Conservation (phyloP, 495 filamentous ascomycete species). For the Penicillium bialowiezense region DNA sequence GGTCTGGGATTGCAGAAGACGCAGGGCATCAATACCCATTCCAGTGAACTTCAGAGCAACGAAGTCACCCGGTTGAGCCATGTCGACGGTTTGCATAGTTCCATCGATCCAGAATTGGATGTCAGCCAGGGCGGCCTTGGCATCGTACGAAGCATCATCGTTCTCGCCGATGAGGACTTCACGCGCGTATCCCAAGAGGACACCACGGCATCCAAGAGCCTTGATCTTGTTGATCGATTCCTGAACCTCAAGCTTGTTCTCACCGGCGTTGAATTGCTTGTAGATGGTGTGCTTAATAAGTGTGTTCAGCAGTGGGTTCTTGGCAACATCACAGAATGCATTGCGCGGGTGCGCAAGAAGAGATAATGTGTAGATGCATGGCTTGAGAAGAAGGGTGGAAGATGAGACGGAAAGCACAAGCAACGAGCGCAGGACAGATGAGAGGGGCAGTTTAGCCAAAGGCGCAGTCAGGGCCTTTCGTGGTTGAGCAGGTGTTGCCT, state of each 20-base stretch:
- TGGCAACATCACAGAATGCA: slow-evolving; percentile 44
- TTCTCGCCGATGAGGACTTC: slow-evolving; percentile 43
- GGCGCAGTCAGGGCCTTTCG: slow-evolving; percentile 41
- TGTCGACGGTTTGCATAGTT: slow-evolving; percentile 70
- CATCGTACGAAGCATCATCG: slow-evolving; percentile 29
- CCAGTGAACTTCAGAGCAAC: slow-evolving; percentile 92
- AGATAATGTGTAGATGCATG: slow-evolving; percentile 66
- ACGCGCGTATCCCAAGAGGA: slow-evolving; percentile 48
- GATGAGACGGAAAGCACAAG: slow-evolving; percentile 78
- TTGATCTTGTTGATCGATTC: slow-evolving; percentile 43
- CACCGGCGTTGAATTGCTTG: slow-evolving; percentile 51
- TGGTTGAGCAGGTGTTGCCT: slow-evolving; percentile 9
- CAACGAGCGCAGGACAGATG: slow-evolving; percentile 72
- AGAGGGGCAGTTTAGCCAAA: slow-evolving; percentile 70
- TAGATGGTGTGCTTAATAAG: slow-evolving; percentile 49
- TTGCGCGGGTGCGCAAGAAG: slow-evolving; percentile 67
- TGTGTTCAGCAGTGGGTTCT: slow-evolving; percentile 43
- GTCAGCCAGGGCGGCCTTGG: slow-evolving; percentile 49
- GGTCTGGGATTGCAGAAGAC: slow-evolving; percentile 54
- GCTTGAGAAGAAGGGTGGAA: slow-evolving; percentile 66
- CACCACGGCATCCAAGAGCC: slow-evolving; percentile 42
- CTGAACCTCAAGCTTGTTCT: slow-evolving; percentile 46
- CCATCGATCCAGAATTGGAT: slow-evolving; percentile 72
- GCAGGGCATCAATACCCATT: slow-evolving; percentile 75
- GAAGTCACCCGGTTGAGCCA: slow-evolving; percentile 75